Evolutionary conservation across 345 rosid species (phyloP).

Genomic region (Corymbia maculata): DNA sequence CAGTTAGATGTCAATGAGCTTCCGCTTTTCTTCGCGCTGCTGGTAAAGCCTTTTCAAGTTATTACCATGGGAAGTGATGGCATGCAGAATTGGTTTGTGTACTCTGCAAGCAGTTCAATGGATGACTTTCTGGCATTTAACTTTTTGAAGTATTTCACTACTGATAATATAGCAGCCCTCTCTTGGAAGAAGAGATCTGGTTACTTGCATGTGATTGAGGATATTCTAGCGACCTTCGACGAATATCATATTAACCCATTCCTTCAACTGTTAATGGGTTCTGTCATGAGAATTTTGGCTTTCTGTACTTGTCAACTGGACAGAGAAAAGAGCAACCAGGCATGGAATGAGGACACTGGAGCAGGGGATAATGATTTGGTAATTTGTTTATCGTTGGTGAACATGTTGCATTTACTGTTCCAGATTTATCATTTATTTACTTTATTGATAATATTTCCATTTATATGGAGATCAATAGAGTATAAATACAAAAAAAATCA

Average conservation of each 20-base stretch:
- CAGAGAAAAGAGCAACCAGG: slow-evolving; percentile 19
- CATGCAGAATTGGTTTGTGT: slow-evolving; percentile 20
- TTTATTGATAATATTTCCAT: background rate
- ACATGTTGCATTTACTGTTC: background rate
- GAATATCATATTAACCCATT: slow-evolving; percentile 60
- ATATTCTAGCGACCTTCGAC: slow-evolving; percentile 69
- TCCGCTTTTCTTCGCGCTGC: slow-evolving; percentile 63
- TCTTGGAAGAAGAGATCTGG: slow-evolving; percentile 74
- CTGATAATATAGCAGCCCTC: slow-evolving; percentile 40
- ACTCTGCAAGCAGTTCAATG: slow-evolving; percentile 17
- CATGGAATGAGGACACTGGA: slow-evolving; percentile 15
- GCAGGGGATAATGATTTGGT: slow-evolving; percentile 31
- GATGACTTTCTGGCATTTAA: slow-evolving; percentile 33
- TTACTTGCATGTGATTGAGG: slow-evolving; percentile 80
- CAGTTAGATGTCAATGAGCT: slow-evolving; percentile 65
- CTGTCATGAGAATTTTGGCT: slow-evolving; percentile 60
- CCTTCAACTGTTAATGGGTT: slow-evolving; percentile 76
- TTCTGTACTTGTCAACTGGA: slow-evolving; percentile 39
- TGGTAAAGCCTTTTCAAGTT: slow-evolving; percentile 65
- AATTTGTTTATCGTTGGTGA: slow-evolving; percentile 1
- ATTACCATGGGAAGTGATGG: slow-evolving; percentile 40
- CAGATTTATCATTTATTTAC: background rate
- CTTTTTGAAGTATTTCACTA: slow-evolving; percentile 44
- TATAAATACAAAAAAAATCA: background rate
- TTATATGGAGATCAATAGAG: background rate